A percentile compares a stretch with the other conserved stretches of the same genome.
phyloP scores from a whole-genome alignment of 208 protist genomes.

The Leishmania gerbilli region DNA sequence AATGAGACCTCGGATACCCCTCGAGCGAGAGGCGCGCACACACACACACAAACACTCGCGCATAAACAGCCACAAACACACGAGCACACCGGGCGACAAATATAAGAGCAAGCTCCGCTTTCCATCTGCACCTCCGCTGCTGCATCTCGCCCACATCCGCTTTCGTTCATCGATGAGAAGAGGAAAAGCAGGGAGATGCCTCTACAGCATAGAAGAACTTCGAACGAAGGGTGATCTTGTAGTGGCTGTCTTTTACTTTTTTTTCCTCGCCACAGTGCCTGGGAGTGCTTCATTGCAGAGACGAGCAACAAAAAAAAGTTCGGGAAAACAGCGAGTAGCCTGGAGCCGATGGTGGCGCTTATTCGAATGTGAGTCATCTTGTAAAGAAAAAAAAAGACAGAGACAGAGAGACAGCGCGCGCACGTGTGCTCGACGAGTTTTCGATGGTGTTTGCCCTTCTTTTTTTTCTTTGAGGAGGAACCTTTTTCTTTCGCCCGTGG shows the following conservation, averaged over 20 bases:
- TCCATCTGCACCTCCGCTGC: not conserved
- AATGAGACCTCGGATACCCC: not conserved
- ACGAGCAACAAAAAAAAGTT: not conserved
- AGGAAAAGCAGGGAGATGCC: not conserved
- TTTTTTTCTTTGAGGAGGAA: not conserved
- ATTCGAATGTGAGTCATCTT: not conserved
- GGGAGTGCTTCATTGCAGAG: not conserved
- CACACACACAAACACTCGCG: not conserved
- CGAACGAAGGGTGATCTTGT: not conserved
- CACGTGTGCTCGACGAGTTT: not conserved
- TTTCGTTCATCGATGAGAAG: not conserved
- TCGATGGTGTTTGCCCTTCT: not conserved
- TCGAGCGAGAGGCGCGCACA: not conserved
- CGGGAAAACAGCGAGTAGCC: not conserved
- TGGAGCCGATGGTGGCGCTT: not conserved
- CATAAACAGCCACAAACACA: not conserved
- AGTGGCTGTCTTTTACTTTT: too few relatives aligned
- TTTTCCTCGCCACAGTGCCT: not conserved
- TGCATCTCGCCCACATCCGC: not conserved
- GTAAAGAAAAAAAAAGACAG: not conserved
- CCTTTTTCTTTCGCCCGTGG: not conserved
- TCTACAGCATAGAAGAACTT: not conserved
- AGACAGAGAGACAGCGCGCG: not conserved
- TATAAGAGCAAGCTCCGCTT: not conserved
- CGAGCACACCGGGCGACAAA: not conserved